Base-by-base conservation (phyloP, 164 flowering plant species). In the Tinospora cordifolia region DNA sequence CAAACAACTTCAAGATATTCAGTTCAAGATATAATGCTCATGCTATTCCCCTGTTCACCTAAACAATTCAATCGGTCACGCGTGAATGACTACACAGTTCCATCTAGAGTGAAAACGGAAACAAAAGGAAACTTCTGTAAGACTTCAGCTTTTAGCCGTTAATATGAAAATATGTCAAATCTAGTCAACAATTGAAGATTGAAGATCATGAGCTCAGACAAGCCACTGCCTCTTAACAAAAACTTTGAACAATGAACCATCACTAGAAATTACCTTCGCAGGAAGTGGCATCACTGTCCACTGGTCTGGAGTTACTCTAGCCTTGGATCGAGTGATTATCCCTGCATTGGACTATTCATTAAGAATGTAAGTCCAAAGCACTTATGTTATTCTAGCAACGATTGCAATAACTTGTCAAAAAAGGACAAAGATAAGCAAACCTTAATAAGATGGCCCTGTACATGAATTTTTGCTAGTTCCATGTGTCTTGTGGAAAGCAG, bases 201-300 rank as follows among this genome's bases (percentile, higher is more conserved):
- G 24, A 54, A 54, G n/a, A 54, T 17, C 21, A 19, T 54, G 60
- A 54, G 25, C 21, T 19, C 22, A 2, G 60, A 54, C 24, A 19
- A 54, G 60, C n/a, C 24, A 21, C n/a, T 54, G 22, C 24, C 24
- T 8, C 6, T n/a, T 14, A 54, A 54, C 22, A 54, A 54, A 54
- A 21, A 54, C 10, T 54, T 54, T 21, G 4, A 54, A 6, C 60
- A 54, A 54, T 3, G 2, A 6, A 54, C 8, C n/a, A 19, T 6
- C 46, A 71, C 39, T 44, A n/a, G 19, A 66, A 57, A 40, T 54
- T 84, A 93, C 98, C 94, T 94, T 94, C 60, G 80, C 86, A 73
- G 91, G 91, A 75, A 94, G 97, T 21, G 97, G 87, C 75, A 94
- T 76, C 79, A 81, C 17, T 3, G 92, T 89, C 99, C 99, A 92